These are phyloP conservation scores for Lycium barbarum DNA, from an alignment of 257 asterid species.

Conservation along the genomic window DNA sequence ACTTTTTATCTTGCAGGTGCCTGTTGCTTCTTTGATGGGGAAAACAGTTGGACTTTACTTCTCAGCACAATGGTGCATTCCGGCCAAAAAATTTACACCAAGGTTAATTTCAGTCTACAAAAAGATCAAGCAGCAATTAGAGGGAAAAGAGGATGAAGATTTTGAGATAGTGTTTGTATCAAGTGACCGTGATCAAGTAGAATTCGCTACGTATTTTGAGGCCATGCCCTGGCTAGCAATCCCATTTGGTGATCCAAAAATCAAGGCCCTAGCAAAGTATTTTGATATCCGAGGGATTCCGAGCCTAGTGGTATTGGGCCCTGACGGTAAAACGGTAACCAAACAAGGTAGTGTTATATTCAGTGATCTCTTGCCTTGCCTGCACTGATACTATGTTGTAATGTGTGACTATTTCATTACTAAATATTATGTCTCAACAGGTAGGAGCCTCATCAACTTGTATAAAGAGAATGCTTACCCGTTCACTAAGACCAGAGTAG, in stretches of 20 bases:
- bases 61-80: constrained; percentile 74
- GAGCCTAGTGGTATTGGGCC: constrained; percentile 60
- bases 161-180: constrained; percentile 68
- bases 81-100: constrained; percentile 56
- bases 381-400: too few relatives aligned
- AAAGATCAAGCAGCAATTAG: constrained; percentile 48
- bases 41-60: constrained; percentile 71
- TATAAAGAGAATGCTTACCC: constrained; percentile 68
- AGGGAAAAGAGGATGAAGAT: constrained; percentile 31
- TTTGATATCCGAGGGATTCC: constrained; percentile 69
- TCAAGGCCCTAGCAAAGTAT: constrained; percentile 49
- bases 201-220: constrained; percentile 49
- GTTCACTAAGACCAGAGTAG: constrained; percentile 50
- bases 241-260: constrained; percentile 58
- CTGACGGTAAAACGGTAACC: constrained; percentile 72
- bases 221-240: constrained; percentile 80
- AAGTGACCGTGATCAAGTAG: constrained; percentile 55
- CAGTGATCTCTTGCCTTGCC: neutral
- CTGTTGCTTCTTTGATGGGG: constrained; percentile 52
- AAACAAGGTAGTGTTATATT: constrained; percentile 32
- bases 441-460: constrained; percentile 66
- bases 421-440: neutral
- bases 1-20: constrained; percentile 44
- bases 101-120: constrained; percentile 58
- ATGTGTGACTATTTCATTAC: too few relatives aligned